Base-by-base conservation (phyloP, 2,329 filamentous ascomycete genomes). In the Fusarium heterosporum region DNA sequence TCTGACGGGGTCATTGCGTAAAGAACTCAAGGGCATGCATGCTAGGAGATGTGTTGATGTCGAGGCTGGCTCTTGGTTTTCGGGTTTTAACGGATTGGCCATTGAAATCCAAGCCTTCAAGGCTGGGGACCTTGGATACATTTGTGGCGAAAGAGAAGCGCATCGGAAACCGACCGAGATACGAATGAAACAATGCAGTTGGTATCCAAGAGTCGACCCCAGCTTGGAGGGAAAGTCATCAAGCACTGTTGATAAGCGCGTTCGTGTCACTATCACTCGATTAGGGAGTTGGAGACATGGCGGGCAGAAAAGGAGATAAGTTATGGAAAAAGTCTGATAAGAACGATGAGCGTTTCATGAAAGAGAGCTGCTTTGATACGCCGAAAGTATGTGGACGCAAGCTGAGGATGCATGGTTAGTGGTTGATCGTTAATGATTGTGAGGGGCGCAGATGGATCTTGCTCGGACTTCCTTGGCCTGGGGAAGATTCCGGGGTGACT, bases 101-200 rank as follows among this genome's bases (percentile, higher is more conserved):
- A 7, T 28, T 48, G 32, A 42, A 30, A 25, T 47, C 14, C 43
- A 47, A 41, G 32, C 32, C 32, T 43, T 29, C 17, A 41, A 39
- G 22, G n/a, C 40, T 43, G 39, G 13, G 32, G 25, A 36, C 39
- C 22, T 36, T 51, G 38, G 13, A 57, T 64, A 38, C 41, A 41
- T 51, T 30, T 62, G 65, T 69, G 61, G 65, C 65, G 38, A 66
- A 40, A 49, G 22, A 38, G 49, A 47, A 45, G 29, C 47, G 39
- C 62, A 52, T 69, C 65, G 65, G 65, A 69, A 69, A 69, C 25
- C 65, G 65, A 36, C 65, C 65, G 61, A 68, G 65, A 66, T 69
- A 66, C 47, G 59, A 61, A 65, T 61, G 30, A 30, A 51, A 48
- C 42, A 39, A 61, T 17, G 26, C 30, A 22, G 40, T 25, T 65